Percentiles rank a stretch among this genome's conserved stretches.
These are phyloP conservation scores for Ogataea paradorogensis DNA, from an alignment of 805 yeast species.

Conservation along the genomic window DNA sequence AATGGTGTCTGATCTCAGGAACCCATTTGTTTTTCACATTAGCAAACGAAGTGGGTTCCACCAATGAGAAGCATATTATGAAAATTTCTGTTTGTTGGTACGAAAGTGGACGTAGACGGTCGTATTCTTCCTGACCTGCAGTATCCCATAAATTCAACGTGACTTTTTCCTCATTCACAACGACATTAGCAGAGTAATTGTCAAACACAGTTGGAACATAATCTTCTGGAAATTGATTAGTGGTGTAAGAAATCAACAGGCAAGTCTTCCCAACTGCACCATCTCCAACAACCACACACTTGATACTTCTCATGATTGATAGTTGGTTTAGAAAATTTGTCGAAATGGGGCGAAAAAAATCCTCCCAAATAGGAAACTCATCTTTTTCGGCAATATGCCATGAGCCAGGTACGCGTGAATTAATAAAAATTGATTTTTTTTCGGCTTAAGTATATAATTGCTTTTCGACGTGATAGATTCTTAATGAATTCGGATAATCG, in stretches of 20 bases:
- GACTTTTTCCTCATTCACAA: slow-evolving; percentile 77
- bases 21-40: slow-evolving; percentile 81
- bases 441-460: background rate
- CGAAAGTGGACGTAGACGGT: slow-evolving; percentile 81
- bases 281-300: slow-evolving; percentile 92
- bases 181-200: slow-evolving; percentile 82
- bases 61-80: slow-evolving; percentile 79
- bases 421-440: background rate
- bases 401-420: background rate
- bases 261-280: slow-evolving; percentile 97
- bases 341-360: slow-evolving; percentile 4
- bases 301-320: slow-evolving; percentile 42
- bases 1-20: slow-evolving; percentile 84
- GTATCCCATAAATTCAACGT: slow-evolving; percentile 94
- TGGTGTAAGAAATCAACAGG: slow-evolving; percentile 80
- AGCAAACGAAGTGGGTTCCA: slow-evolving; percentile 74
- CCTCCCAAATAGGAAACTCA: slow-evolving; percentile 10
- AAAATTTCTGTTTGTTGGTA: slow-evolving; percentile 93
- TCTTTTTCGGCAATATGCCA: background rate
- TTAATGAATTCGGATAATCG: too few relatives aligned
- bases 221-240: slow-evolving; percentile 90
- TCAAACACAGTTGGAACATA: slow-evolving; percentile 94
- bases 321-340: slow-evolving; percentile 1
- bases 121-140: slow-evolving; percentile 93
- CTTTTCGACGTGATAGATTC: too few relatives aligned